phyloP scores from a whole-genome alignment of 345 rosid genomes.

The Cardamine chenopodiifolia region DNA sequence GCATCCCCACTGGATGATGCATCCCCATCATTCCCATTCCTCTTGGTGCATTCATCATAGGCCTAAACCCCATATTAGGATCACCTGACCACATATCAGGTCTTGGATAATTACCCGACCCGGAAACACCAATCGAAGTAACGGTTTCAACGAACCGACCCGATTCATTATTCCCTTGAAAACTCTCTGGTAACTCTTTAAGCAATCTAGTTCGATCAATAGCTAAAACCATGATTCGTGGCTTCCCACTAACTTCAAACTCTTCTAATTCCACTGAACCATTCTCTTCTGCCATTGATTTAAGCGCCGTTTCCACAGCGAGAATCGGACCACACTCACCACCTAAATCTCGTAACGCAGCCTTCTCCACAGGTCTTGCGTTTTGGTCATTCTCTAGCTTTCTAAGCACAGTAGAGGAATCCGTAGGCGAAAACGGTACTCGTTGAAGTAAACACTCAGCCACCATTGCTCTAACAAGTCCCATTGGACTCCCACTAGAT shows the following conservation, averaged over 20 bases:
- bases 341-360: constrained; percentile 76
- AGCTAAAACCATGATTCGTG: constrained; percentile 75
- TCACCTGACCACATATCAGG: constrained; percentile 68
- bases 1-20: constrained; percentile 47
- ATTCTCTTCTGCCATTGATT: constrained; percentile 84
- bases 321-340: constrained; percentile 80
- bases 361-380: constrained; percentile 67
- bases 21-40: constrained; percentile 60
- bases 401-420: constrained; percentile 77
- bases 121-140: constrained; percentile 43
- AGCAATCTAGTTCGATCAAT: constrained; percentile 75
- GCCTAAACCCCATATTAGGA: constrained; percentile 51
- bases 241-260: constrained; percentile 81
- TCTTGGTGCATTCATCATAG: constrained; percentile 51
- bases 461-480: constrained; percentile 82
- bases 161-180: constrained; percentile 41
- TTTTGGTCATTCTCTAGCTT: constrained; percentile 88
- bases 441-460: constrained; percentile 80
- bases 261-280: constrained; percentile 82
- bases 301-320: constrained; percentile 81
- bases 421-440: constrained; percentile 75
- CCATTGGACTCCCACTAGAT: constrained; percentile 62
- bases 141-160: constrained; percentile 33
- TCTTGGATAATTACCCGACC: constrained; percentile 48
- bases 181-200: constrained; percentile 77